phyloP scores from a whole-genome alignment of 2,329 filamentous ascomycete genomes.

The Thelonectria blattea region DNA sequence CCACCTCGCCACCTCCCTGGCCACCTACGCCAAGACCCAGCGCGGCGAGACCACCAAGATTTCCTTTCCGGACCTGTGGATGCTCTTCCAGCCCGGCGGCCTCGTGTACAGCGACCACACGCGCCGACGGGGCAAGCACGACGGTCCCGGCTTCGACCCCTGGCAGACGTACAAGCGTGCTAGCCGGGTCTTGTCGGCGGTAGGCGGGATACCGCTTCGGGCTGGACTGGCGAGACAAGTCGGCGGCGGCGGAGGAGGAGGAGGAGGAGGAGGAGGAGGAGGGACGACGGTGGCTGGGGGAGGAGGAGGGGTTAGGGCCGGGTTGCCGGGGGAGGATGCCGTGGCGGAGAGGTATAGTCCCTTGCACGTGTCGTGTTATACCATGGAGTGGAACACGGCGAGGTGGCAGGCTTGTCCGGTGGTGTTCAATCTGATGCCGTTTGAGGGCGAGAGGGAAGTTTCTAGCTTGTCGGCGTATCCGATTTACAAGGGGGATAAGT shows the following conservation, averaged over 20 bases:
- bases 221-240: not conserved
- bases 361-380: not conserved
- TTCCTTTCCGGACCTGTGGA: constrained; percentile 1
- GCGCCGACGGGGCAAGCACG: not conserved
- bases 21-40: not conserved
- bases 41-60: not conserved
- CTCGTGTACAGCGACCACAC: not conserved
- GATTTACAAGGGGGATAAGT: not conserved
- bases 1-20: not conserved
- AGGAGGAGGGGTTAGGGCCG: too few relatives aligned
- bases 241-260: too few relatives aligned
- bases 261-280: too few relatives aligned
- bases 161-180: not conserved
- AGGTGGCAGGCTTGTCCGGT: not conserved
- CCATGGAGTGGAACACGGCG: not conserved
- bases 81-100: not conserved
- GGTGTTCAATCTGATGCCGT: not conserved
- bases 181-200: not conserved
- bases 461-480: not conserved
- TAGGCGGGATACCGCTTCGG: not conserved
- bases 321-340: not conserved
- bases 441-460: constrained; percentile 3
- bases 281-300: too few relatives aligned
- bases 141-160: not conserved
- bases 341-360: not conserved